Evolutionary conservation across 208 protist genomes (phyloP), one percentile per base, ranked within the genome.

Genomic region (Leishmania amazonensis): DNA sequence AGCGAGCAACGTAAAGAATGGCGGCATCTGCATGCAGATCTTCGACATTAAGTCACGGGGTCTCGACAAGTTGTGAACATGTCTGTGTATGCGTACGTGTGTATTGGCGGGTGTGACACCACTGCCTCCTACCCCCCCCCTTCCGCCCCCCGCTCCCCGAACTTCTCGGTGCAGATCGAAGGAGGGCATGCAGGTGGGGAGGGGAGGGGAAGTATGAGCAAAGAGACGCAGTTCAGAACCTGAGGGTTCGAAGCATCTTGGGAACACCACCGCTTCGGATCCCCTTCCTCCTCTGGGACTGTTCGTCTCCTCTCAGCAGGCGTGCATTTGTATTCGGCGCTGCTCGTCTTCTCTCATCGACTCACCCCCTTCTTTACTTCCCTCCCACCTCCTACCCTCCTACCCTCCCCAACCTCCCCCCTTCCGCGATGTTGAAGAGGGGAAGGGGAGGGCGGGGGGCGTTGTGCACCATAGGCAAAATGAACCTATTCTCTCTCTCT

Each of bases 1-100:
- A 19, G 88, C 95, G 1, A 65, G 76, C 2, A 89, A 86, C 76
- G 17, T 97, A 21, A 78, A 94, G 84, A 76, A 85, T n/a, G 95
- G 95, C n/a, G 92, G 83, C 28, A 88, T 97, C 74, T 96, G 90
- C 70, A 96, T 97, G 95, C 92, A 97, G 82, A 91, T 97, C 57
- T 88, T 89, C 47, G 91, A 97, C 83, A 97, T 97, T 72, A 96
- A 96, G 74, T 70, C 79, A 40, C 87, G 88, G 45, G 90, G 91
- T 1, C 74, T 95, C 15, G 87, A 91, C 64, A 81, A 88, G 74
- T 70, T 88, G 57, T 85, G 45, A 71, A 21, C 45, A 45, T 17
- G 68, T 35, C 42, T 31, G 1, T 51, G 24, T n/a, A 8, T n/a
- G 45, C 24, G 7, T n/a, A 35, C 42, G 24, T 35, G 42, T n/a